A percentile compares a stretch with the other conserved stretches of the same genome.
Evolutionary conservation across 179 eudicot species (phyloP).

Genomic region (Sideroxylon spinosum): DNA sequence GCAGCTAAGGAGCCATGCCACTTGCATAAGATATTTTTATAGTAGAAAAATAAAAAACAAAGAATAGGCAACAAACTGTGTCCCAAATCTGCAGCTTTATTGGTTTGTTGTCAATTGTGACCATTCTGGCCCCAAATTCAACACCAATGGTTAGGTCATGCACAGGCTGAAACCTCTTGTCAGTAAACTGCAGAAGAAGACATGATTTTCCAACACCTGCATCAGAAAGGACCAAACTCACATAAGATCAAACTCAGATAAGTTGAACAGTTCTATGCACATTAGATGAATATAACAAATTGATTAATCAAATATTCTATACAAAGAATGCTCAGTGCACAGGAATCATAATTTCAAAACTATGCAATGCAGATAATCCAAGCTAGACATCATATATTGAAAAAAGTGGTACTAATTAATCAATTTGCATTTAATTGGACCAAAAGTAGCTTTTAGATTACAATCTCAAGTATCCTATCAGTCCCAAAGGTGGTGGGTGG

Average conservation of each 20-base stretch:
- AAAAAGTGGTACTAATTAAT: background rate
- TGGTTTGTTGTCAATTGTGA: conserved; percentile 40
- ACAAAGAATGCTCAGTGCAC: no score
- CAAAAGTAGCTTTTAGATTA: background rate
- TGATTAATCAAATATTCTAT: background rate
- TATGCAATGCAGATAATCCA: background rate
- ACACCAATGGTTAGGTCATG: conserved; percentile 47
- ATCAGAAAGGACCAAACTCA: conserved; percentile 10
- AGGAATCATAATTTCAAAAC: background rate
- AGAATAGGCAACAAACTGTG: conserved; percentile 24
- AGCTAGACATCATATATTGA: background rate
- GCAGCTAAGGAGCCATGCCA: background rate
- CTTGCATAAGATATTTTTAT: background rate
- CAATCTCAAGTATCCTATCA: background rate
- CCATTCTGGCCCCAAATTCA: conserved; percentile 46
- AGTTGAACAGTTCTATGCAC: background rate
- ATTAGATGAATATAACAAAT: background rate
- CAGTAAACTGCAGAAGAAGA: conserved; percentile 43
- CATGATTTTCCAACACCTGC: conserved; percentile 45
- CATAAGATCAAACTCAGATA: background rate
- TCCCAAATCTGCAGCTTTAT: conserved; percentile 45
- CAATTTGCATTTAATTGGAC: background rate
- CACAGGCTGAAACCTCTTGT: conserved; percentile 43
- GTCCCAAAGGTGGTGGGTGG: background rate
- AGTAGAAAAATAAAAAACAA: background rate